Evolutionary conservation across 2,329 filamentous ascomycete genomes (phyloP).

Genomic region (Alternaria sp.): DNA sequence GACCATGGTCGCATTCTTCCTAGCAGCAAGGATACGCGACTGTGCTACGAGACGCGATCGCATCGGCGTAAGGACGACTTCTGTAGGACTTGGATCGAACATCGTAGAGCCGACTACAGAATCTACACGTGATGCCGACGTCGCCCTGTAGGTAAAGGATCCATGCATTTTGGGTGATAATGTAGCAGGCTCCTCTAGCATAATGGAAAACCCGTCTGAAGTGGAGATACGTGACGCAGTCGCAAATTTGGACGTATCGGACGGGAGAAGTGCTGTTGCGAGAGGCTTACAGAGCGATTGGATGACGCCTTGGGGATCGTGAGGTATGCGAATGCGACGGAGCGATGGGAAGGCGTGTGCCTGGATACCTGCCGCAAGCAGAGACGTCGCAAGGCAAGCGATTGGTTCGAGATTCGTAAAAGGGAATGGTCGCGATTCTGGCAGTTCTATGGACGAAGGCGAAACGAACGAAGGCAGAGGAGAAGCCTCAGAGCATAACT

Average conservation of each 20-base stretch:
- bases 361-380: constrained; percentile 70
- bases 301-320: constrained; percentile 73
- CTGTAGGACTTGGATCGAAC: constrained; percentile 9
- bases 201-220: not conserved
- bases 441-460: not conserved
- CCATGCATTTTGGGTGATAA: not conserved
- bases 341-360: constrained; percentile 70
- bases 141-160: not conserved
- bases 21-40: constrained; percentile 67
- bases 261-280: constrained; percentile 61
- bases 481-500: constrained; percentile 56
- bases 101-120: constrained; percentile 27
- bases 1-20: constrained; percentile 62
- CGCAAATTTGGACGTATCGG: constrained; percentile 32
- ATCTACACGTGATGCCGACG: constrained; percentile 27
- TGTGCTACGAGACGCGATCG: constrained; percentile 73
- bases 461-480: constrained; percentile 21
- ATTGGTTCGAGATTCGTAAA: constrained; percentile 51
- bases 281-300: constrained; percentile 73
- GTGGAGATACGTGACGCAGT: constrained; percentile 12
- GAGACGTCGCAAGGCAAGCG: constrained; percentile 64
- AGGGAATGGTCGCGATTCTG: constrained; percentile 21
- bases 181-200: constrained; percentile 4
- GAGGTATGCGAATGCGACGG: constrained; percentile 67
- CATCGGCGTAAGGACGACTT: constrained; percentile 50